Conservation (phyloP, 192 early-diverging fungal genomes). For the Coemansia sp. region DNA sequence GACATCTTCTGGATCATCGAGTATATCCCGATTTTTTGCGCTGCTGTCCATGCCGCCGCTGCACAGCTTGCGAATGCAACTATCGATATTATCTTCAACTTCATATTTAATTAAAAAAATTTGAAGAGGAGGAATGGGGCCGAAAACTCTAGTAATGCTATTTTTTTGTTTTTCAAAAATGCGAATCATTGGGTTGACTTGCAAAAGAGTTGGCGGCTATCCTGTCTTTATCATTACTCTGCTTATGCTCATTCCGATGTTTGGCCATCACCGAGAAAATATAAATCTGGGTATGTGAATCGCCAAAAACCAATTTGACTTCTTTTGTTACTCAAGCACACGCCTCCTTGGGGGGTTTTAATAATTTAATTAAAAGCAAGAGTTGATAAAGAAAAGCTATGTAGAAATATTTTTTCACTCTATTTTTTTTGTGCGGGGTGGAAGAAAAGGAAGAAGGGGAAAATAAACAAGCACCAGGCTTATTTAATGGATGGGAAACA, state of each 20-base stretch:
- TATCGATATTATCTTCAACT: neutral
- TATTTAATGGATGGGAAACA: too few relatives aligned
- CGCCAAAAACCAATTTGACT: too few relatives aligned
- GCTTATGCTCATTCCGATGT: neutral
- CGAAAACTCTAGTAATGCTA: neutral
- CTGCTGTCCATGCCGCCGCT: conserved; percentile 19
- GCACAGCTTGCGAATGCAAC: conserved; percentile 11
- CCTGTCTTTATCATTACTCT: neutral
- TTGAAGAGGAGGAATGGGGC: neutral
- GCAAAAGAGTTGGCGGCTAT: neutral
- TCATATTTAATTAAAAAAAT: conserved; percentile 1
- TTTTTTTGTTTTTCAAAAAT: neutral
- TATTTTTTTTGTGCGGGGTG: too few relatives aligned
- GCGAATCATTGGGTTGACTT: neutral
- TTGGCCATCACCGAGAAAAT: neutral
- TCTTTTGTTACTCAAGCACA: too few relatives aligned
- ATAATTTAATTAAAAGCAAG: too few relatives aligned
- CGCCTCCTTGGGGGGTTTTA: too few relatives aligned
- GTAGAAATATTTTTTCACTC: too few relatives aligned
- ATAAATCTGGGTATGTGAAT: neutral
- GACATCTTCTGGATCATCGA: conserved; percentile 29
- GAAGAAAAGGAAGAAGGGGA: too few relatives aligned
- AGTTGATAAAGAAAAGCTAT: too few relatives aligned
- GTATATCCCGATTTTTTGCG: conserved; percentile 35
- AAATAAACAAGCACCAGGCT: too few relatives aligned